Conservation (phyloP, 805 yeast genomes). For the Candida oleophila region DNA sequence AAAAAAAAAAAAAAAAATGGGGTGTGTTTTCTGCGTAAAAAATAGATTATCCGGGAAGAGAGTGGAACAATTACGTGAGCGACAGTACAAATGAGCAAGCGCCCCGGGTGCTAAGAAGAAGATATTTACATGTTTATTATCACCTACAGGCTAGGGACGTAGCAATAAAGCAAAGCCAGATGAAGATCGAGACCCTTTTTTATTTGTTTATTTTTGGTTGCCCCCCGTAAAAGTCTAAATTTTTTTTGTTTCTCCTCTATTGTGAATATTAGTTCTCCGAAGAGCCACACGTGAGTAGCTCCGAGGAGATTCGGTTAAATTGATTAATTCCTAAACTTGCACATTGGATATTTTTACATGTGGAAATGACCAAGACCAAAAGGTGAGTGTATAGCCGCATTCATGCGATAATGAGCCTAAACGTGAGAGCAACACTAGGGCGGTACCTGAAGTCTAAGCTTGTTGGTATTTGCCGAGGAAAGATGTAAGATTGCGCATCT, state of each 20-base stretch:
- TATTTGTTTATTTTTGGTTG: neutral
- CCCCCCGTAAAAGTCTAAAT: slow-evolving; percentile 1
- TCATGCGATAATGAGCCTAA: neutral
- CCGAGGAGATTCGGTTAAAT: slow-evolving; percentile 1
- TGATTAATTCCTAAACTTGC: neutral
- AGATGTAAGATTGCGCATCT: no score
- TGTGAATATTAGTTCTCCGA: neutral
- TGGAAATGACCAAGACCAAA: neutral
- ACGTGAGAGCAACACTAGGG: neutral
- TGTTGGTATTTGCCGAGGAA: no score
- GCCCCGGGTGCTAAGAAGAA: no score
- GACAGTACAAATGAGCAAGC: neutral
- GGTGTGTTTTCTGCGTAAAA: no score
- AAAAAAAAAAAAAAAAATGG: no score
- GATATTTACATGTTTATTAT: no score
- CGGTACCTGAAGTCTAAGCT: no score
- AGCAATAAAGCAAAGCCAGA: no score
- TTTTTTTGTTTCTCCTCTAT: neutral
- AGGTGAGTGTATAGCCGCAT: neutral
- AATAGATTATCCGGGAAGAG: no score
- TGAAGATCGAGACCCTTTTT: no score
- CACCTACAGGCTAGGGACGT: no score
- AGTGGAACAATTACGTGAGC: no score
- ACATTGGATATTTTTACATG: neutral
- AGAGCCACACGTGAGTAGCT: neutral